Evolutionary conservation across 2,329 filamentous ascomycete genomes (phyloP), one percentile per base, ranked within the genome.

Genomic region (Coleophoma eucalyptorum): DNA sequence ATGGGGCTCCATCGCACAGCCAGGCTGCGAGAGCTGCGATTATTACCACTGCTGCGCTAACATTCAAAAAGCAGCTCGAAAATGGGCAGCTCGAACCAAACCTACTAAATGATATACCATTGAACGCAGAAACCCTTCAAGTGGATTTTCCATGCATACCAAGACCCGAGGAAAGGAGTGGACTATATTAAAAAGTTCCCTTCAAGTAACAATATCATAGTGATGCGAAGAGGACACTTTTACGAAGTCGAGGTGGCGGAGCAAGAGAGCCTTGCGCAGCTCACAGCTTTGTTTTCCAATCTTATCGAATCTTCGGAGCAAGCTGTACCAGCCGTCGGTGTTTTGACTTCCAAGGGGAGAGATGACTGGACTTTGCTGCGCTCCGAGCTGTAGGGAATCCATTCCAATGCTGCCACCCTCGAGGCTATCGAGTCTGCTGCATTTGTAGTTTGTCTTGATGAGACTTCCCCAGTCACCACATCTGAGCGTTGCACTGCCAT

Each of bases 371-470:
- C 33, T 35, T 8, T 15, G 15, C 33, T 35, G 33, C 33, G 33
- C 33, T 35, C 33, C 33, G 10, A 35, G 33, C 33, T 35, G 10
- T 10, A 15, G 15, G 33, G 15, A 15, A 35, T 35, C 33, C 10
- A 15, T 35, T 15, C 33, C 10, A 35, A 35, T 35, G 33, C 33
- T 15, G 41, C 43, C 7, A 46, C 19, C 31, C 33, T 63, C 5
- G 37, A 54, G 6, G 53, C 55, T 15, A 55, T 63, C 26, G 59
- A 63, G 34, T 21, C 50, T 12, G 49, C 61, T 3, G 52, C 55
- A 7, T 63, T 62, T 19, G 33, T 63, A 3, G 41, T 63, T 18
- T 62, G 58, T 33, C 58, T 63, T 4, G 61, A 63, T 34, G 59
- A 62, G 5, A 49, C 48, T 15, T 46, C 35, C 5, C 60, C 59